These are phyloP conservation scores for Tanacetum coccineum DNA, from an alignment of 129 eudicot genomes.

Conservation along the genomic window DNA sequence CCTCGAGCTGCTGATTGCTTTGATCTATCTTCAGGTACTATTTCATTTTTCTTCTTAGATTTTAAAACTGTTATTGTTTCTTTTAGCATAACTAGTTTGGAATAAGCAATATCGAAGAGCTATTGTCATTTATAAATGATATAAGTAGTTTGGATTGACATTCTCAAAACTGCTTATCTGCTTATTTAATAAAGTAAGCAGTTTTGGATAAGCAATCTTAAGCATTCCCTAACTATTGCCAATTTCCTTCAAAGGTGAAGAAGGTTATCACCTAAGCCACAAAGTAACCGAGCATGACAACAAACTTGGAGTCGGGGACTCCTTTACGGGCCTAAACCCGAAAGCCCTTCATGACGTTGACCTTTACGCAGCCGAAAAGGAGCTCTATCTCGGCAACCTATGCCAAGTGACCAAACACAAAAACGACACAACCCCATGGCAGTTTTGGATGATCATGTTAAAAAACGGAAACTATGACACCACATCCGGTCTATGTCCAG, in stretches of 20 bases:
- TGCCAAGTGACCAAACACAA: constrained; percentile 48
- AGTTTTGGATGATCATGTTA: constrained; percentile 77
- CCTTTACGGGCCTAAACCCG: constrained; percentile 47
- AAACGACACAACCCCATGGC: constrained; percentile 48
- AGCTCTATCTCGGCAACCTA: constrained; percentile 55
- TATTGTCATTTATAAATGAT: too few relatives aligned
- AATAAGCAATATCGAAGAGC: too few relatives aligned
- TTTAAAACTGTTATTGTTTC: too few relatives aligned
- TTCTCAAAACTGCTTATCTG: neutral
- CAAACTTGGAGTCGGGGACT: constrained; percentile 60
- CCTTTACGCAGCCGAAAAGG: constrained; percentile 69
- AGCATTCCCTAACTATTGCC: neutral
- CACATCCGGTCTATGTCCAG: constrained; percentile 55
- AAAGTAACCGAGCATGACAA: constrained; percentile 58
- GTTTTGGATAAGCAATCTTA: neutral
- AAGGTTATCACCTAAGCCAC: constrained; percentile 35
- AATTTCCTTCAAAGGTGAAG: constrained; percentile 6
- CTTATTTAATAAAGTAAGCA: neutral
- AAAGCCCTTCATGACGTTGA: constrained; percentile 49
- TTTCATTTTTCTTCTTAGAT: neutral
- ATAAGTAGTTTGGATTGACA: neutral
- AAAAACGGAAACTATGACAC: constrained; percentile 80
- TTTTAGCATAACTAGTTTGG: neutral
- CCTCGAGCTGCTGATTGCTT: constrained; percentile 95
- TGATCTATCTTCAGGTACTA: constrained; percentile 29